Evolutionary conservation across 2,329 filamentous ascomycete genomes (phyloP), one percentile per base, ranked within the genome.

Genomic region (Fusarium sp.): DNA sequence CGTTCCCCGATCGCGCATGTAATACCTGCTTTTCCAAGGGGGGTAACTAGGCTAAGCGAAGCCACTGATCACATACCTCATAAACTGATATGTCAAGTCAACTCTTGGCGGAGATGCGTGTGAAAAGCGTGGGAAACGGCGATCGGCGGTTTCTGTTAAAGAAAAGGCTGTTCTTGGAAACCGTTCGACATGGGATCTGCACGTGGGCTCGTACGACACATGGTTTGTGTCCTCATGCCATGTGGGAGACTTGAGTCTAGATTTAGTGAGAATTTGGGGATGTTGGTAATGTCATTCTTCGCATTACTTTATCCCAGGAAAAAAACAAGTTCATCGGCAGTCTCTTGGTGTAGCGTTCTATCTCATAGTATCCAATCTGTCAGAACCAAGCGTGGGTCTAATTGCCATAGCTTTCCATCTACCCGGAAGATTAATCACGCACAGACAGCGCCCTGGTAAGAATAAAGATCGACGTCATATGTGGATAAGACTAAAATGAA

Each of bases 41-140:
- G 19, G n/a, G 23, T 20, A 20, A 20, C 20, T 35, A 37, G 7
- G 17, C 9, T 11, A 37, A 37, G 17, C 35, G 35, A 37, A 49
- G 51, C 50, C 58, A 50, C 51, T n/a, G 35, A 43, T 63, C 60
- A 46, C 45, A 63, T 63, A 63, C 40, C 60, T 46, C 1, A 8
- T 19, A 4, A 33, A 19, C 17, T 59, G 45, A 41, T n/a, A 7
- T 20, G 30, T 20, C 20, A 20, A 20, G 20, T 20, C 20, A 20
- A 20, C 20, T 20, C 20, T 20, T 20, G 20, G 20, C 20, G 20
- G 20, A 20, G 45, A 37, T 44, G 17, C 14, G n/a, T 17, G 17
- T 7, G 17, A 7, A 20, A 11, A 39, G 6, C 30, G 17, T 41
- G 15, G 7, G 4, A 23, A 62, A 62, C 57, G 59, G 57, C 20